A percentile compares a stretch with the other conserved stretches of the same genome.
These are phyloP conservation scores for Croton laevigatus DNA, from an alignment of 441 rosid species.

Conservation along the genomic window DNA sequence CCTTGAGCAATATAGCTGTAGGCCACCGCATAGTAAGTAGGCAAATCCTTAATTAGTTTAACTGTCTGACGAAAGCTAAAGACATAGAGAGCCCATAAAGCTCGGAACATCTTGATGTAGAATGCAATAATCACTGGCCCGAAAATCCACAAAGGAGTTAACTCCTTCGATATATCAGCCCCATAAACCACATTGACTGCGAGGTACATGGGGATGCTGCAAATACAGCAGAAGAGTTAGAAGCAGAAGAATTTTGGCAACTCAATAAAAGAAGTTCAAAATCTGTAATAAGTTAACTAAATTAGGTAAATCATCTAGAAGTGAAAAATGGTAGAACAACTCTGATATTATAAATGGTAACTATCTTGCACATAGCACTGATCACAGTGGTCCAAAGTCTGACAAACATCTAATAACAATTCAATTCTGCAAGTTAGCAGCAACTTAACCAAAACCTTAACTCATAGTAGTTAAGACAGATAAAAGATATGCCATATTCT, in stretches of 20 bases:
- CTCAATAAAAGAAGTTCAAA: background rate
- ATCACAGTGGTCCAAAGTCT: background rate
- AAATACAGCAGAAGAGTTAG: conserved; percentile 22
- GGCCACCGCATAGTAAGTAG: conserved; percentile 50
- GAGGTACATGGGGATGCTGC: conserved; percentile 71
- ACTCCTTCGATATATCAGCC: conserved; percentile 69
- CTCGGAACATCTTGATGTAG: conserved; percentile 67
- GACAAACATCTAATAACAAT: background rate
- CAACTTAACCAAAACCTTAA: background rate
- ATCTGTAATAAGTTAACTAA: background rate
- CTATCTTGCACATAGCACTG: background rate
- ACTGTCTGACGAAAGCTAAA: conserved; percentile 72
- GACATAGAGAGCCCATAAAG: conserved; percentile 67
- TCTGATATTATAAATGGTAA: background rate
- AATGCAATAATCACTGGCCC: conserved; percentile 75
- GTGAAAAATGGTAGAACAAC: background rate
- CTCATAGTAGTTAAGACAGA: background rate
- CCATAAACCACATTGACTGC: conserved; percentile 64
- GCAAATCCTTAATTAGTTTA: conserved; percentile 51
- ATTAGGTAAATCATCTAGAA: background rate
- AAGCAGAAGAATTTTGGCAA: conserved; percentile 10
- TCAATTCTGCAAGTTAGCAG: conserved; percentile 5
- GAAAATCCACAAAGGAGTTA: conserved; percentile 72
- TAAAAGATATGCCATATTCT: conserved; percentile 5
- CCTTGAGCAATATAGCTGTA: conserved; percentile 54